A percentile compares a stretch with the other conserved stretches of the same genome.
Conservation (phyloP, 371 early-diverging fungal genomes). For the Rhizopus arrhizus region DNA sequence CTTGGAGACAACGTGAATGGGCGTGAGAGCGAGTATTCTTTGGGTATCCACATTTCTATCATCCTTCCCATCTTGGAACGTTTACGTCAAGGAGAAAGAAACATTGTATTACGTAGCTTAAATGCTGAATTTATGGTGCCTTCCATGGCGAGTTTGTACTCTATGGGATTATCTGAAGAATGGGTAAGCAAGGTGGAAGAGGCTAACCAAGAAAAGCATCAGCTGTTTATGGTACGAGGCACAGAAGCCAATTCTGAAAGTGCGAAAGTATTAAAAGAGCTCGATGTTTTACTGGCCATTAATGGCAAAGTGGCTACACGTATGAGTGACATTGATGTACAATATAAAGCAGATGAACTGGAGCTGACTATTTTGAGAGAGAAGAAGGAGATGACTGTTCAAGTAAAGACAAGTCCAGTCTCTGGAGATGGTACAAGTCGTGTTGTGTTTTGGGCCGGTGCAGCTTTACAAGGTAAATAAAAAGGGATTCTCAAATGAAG, state of each 20-base stretch:
- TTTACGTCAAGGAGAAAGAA: slow-evolving; percentile 43
- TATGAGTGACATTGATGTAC: slow-evolving; percentile 71
- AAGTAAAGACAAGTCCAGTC: slow-evolving; percentile 62
- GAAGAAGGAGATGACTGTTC: slow-evolving; percentile 67
- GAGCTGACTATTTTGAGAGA: slow-evolving; percentile 66
- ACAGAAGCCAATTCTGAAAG: slow-evolving; percentile 72
- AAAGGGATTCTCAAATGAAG: background rate
- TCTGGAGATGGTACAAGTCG: slow-evolving; percentile 70
- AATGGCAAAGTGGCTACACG: slow-evolving; percentile 71
- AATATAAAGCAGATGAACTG: slow-evolving; percentile 58
- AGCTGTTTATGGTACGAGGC: slow-evolving; percentile 72
- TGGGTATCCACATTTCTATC: slow-evolving; percentile 69
- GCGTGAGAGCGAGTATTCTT: slow-evolving; percentile 76
- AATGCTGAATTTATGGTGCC: slow-evolving; percentile 76
- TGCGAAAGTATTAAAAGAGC: slow-evolving; percentile 66
- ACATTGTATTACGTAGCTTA: slow-evolving; percentile 59
- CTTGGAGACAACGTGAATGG: slow-evolving; percentile 75
- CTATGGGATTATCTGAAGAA: slow-evolving; percentile 77
- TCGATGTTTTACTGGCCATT: slow-evolving; percentile 76
- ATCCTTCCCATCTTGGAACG: slow-evolving; percentile 58
- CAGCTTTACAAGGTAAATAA: slow-evolving; percentile 57
- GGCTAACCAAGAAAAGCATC: slow-evolving; percentile 68
- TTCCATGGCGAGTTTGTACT: slow-evolving; percentile 75
- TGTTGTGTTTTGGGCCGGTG: slow-evolving; percentile 78
- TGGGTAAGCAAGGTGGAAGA: slow-evolving; percentile 76